Percentiles rank a stretch among this genome's conserved stretches.
These are phyloP conservation scores for Huntiella abstrusa DNA, from an alignment of 2,329 filamentous ascomycete genomes.

Conservation along the genomic window DNA sequence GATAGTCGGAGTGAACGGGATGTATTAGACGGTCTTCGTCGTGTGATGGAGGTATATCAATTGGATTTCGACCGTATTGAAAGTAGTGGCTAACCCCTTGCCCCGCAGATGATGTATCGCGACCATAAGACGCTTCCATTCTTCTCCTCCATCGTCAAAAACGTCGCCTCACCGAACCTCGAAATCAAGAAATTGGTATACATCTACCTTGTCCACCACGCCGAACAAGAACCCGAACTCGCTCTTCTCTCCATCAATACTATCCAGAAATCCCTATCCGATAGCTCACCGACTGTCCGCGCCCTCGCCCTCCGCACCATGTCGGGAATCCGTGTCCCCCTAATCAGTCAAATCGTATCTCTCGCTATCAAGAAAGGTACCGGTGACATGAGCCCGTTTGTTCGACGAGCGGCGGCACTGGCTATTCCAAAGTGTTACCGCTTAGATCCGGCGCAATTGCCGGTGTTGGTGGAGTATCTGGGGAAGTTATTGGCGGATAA, in stretches of 20 bases:
- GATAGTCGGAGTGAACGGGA: constrained; percentile 89
- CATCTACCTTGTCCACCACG: constrained; percentile 92
- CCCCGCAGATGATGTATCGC: constrained; percentile 77
- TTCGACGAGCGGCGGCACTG: constrained; percentile 79
- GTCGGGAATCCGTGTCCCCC: constrained; percentile 90
- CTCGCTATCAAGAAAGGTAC: constrained; percentile 87
- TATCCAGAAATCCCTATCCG: constrained; percentile 92
- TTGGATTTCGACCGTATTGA: neutral
- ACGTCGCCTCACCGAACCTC: constrained; percentile 80
- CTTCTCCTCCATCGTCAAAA: constrained; percentile 98
- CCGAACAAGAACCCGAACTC: constrained; percentile 87
- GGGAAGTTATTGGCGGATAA: constrained; percentile 64
- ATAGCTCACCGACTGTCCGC: constrained; percentile 75
- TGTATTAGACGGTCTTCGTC: constrained; percentile 74
- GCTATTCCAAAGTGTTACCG: constrained; percentile 93
- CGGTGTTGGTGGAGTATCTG: constrained; percentile 70
- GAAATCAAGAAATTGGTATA: constrained; percentile 98
- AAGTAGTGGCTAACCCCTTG: neutral
- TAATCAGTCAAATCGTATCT: constrained; percentile 94
- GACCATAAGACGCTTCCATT: constrained; percentile 74
- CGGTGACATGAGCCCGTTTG: constrained; percentile 85
- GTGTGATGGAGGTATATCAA: constrained; percentile 62
- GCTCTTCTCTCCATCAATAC: constrained; percentile 95
- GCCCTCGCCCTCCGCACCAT: constrained; percentile 89
- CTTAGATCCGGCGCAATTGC: constrained; percentile 67